Percentiles rank a stretch among this genome's conserved stretches.
Conservation (phyloP, 1,284 basidiomycete species). For the Puccinia polysora region DNA sequence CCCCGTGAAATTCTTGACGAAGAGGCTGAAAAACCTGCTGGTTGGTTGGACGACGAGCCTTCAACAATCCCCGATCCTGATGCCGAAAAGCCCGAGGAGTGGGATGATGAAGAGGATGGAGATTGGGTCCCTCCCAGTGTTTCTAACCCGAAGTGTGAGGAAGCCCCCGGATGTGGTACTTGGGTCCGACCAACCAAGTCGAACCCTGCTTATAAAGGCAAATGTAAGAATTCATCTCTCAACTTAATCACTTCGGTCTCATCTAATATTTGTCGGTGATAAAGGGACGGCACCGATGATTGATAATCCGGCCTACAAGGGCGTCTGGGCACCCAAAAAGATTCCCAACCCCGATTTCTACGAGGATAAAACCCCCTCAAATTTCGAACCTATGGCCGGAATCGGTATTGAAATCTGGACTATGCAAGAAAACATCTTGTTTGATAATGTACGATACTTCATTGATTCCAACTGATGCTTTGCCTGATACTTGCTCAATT, state of each 20-base stretch:
- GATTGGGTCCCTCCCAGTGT: conserved; percentile 86
- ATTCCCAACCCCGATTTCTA: conserved; percentile 89
- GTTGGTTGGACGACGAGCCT: conserved; percentile 90
- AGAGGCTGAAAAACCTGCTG: conserved; percentile 82
- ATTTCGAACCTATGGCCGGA: conserved; percentile 63
- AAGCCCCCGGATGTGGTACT: conserved; percentile 86
- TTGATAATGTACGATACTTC: conserved; percentile 47
- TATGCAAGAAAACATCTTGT: conserved; percentile 95
- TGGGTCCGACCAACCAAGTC: conserved; percentile 55
- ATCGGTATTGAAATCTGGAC: conserved; percentile 97
- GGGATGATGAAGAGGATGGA: conserved; percentile 99
- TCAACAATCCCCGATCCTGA: conserved; percentile 74
- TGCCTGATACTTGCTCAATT: not conserved
- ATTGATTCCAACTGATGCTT: not conserved
- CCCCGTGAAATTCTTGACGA: conserved; percentile 83
- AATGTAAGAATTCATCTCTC: conserved; percentile 47
- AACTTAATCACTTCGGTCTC: not conserved
- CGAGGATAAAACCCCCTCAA: conserved; percentile 78
- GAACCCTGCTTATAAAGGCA: conserved; percentile 53
- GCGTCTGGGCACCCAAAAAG: conserved; percentile 84
- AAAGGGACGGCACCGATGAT: conserved; percentile 66
- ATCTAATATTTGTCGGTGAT: no score
- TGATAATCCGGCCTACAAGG: conserved; percentile 96
- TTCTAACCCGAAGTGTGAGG: conserved; percentile 77
- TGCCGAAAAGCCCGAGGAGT: conserved; percentile 95